Base-by-base conservation (phyloP, 306 rosid genomes). In the Cicer pinnatifidum region DNA sequence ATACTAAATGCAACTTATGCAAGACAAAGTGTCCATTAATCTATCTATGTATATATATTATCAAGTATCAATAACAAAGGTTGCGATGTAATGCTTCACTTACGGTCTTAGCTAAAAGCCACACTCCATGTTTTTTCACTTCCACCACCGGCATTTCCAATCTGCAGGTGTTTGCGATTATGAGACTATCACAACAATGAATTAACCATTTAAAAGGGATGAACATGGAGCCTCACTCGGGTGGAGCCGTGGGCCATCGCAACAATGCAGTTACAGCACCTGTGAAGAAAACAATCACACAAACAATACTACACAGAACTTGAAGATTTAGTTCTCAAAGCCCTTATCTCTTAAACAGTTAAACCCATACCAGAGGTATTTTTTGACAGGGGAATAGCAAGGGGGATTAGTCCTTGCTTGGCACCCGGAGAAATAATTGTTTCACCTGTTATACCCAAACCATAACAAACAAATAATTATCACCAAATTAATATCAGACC, bases 81-180 rank as follows among this genome's bases (percentile, higher is more conserved):
- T 2, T 11, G 33, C 4, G 8, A 77, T 11, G 28, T 10, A 40
- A 12, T 59, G 62, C 56, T 77, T 28, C 73, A 73, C 94, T 89
- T 75, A 94, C 97, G 76, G 83, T 89, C 86, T 91, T 91, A 47
- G 98, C 92, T 77, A 94, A 83, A 67, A 94, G 96, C 95, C 96
- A 91, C 41, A 94, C 97, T 73, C 98, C 98, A 63, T 91, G 82
- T 77, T 87, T 85, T 63, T 58, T 87, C 60, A 93, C 98, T 84
- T 91, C 97, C 72, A 93, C 94, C 37, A 93, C 96, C 6, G 96
- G 98, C 97, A 93, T 86, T 71, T 91, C 92, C 97, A 91, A 84
- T 64, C 98, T 93, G 89, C 77, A 60, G 64, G 39, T 28, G 77
- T 69, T 64, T 1, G 75, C 37, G 71, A 47, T 23, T 48, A 72